Conservation (phyloP, 148 eudicot species). For the Arctostaphylos glauca region DNA sequence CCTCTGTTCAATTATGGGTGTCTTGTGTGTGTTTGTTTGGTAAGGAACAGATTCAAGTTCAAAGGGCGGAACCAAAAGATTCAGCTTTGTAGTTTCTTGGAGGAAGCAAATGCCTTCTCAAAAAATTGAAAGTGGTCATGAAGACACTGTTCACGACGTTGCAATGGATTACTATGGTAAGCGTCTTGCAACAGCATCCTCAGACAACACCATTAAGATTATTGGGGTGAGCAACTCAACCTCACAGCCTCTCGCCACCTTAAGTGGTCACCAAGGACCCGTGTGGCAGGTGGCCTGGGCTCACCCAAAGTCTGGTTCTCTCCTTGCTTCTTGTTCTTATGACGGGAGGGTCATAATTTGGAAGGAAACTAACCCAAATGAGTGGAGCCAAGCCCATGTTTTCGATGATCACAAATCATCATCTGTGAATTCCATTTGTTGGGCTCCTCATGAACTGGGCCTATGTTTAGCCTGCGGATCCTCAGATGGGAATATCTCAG, state of each 20-base stretch:
- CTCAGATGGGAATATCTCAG: slow-evolving; percentile 18
- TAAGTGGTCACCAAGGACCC: slow-evolving; percentile 22
- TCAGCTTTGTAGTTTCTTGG: background rate
- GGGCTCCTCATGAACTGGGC: slow-evolving; percentile 24
- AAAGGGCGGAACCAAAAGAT: background rate
- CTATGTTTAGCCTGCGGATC: slow-evolving; percentile 24
- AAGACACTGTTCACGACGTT: slow-evolving; percentile 20
- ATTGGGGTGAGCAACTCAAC: slow-evolving; percentile 20
- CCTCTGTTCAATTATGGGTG: background rate
- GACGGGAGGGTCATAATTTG: slow-evolving; percentile 21
- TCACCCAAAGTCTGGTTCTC: slow-evolving; percentile 21
- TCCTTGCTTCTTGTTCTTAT: slow-evolving; percentile 23
- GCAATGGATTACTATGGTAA: slow-evolving; percentile 25
- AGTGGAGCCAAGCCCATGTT: slow-evolving; percentile 20
- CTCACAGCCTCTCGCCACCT: slow-evolving; percentile 24
- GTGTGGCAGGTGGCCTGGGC: slow-evolving; percentile 26
- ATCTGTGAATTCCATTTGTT: slow-evolving; percentile 15
- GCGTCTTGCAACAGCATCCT: slow-evolving; percentile 23
- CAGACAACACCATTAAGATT: slow-evolving; percentile 22
- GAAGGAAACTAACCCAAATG: slow-evolving; percentile 22
- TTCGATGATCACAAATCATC: slow-evolving; percentile 17
- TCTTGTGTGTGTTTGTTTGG: background rate
- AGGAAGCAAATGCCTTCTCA: slow-evolving; percentile 19
- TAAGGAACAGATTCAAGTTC: background rate
- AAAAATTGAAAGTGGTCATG: slow-evolving; percentile 25